Conservation (phyloP, 768 basidiomycete species). For the Leucocoprinus birnbaumii region DNA sequence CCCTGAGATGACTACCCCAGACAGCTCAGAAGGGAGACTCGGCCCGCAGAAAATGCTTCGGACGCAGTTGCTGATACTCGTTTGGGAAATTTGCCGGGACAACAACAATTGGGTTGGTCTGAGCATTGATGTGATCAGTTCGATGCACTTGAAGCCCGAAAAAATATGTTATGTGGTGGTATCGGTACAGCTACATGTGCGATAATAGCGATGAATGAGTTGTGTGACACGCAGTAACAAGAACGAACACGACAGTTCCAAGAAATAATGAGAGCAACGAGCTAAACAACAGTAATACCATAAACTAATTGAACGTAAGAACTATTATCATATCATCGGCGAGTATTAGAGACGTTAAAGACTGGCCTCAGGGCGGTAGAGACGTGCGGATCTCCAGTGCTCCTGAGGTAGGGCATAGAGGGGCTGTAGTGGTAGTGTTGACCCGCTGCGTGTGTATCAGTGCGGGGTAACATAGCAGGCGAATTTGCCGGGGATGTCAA, state of each 20-base stretch:
- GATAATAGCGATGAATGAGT: neutral
- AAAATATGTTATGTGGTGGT: neutral
- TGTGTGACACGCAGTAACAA: neutral
- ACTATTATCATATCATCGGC: neutral
- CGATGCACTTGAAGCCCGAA: too few relatives aligned
- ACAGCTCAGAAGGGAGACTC: too few relatives aligned
- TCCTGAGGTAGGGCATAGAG: slow-evolving; percentile 27
- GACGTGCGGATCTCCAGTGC: slow-evolving; percentile 27
- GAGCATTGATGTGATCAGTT: too few relatives aligned
- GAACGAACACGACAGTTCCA: neutral
- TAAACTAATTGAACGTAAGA: neutral
- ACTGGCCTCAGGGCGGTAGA: slow-evolving; percentile 34
- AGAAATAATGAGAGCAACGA: neutral
- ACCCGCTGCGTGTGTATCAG: neutral
- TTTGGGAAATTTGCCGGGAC: too few relatives aligned
- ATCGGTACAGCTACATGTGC: neutral
- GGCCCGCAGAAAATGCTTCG: too few relatives aligned
- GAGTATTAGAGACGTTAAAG: slow-evolving; percentile 16
- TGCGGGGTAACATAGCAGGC: slow-evolving; percentile 7
- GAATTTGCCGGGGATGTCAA: slow-evolving; percentile 10
- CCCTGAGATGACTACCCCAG: too few relatives aligned
- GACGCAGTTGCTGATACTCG: too few relatives aligned
- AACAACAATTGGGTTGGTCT: too few relatives aligned
- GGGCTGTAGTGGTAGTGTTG: slow-evolving; percentile 22
- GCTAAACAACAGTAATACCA: neutral